Percentiles rank a stretch among this genome's conserved stretches.
Conservation (phyloP, 805 yeast genomes). For the Yarrowia sp. region DNA sequence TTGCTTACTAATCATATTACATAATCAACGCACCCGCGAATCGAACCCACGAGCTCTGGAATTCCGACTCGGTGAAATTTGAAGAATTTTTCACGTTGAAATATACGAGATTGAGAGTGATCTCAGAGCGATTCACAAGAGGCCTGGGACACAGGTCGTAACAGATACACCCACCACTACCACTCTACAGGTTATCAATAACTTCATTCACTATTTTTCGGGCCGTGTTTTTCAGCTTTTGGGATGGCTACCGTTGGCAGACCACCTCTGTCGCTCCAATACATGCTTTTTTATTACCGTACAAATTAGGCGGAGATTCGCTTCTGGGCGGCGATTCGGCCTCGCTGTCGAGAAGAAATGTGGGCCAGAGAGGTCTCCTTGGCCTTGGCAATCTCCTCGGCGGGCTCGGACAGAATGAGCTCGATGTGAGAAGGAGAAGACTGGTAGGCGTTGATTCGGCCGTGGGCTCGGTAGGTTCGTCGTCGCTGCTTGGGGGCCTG, state of each 20-base stretch:
- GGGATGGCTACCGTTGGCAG: no score
- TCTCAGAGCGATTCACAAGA: no score
- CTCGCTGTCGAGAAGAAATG: conserved; percentile 90
- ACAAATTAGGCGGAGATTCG: conserved; percentile 45
- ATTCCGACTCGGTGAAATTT: no score
- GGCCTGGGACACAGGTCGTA: no score
- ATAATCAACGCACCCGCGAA: no score
- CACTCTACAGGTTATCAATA: conserved; percentile 11
- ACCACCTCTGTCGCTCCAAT: no score
- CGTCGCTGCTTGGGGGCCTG: conserved; percentile 99
- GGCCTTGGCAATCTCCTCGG: conserved; percentile 92
- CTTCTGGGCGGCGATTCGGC: conserved; percentile 88
- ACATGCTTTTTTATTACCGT: conserved; percentile 31
- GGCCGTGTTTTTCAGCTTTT: no score
- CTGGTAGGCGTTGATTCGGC: conserved; percentile 99
- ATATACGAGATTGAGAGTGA: no score
- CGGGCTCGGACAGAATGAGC: conserved; percentile 93
- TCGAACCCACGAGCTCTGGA: no score
- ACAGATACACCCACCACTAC: no score
- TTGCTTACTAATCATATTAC: no score
- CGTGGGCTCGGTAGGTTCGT: conserved; percentile 99
- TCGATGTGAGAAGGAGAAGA: conserved; percentile 99
- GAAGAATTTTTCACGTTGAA: no score
- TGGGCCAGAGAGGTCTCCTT: conserved; percentile 69
- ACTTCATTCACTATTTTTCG: conserved; percentile 25